These are phyloP conservation scores for Vicia sativa DNA, from an alignment of 306 rosid species.

Conservation along the genomic window DNA sequence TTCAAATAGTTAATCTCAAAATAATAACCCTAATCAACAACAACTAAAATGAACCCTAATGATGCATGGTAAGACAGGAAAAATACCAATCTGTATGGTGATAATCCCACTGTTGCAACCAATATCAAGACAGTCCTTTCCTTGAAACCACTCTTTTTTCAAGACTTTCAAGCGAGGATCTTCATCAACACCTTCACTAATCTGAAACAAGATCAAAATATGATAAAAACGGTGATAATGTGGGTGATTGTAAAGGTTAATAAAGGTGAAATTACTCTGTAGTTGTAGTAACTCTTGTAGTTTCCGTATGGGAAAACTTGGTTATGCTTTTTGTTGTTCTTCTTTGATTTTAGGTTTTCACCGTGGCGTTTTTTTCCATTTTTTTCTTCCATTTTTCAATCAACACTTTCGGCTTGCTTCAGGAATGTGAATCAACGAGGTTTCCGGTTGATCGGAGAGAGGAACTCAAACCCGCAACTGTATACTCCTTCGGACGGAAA, in stretches of 20 bases:
- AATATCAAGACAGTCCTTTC: conserved; percentile 83
- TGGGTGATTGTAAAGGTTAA: not conserved
- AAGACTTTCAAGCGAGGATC: conserved; percentile 82
- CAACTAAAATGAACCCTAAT: no score
- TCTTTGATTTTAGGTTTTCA: conserved; percentile 24
- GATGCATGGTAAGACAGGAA: not conserved
- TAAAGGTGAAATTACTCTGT: conserved; percentile 56
- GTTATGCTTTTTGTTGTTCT: conserved; percentile 41
- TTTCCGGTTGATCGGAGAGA: no score
- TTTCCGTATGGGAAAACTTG: conserved; percentile 70
- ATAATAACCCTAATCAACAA: no score
- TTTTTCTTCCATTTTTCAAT: conserved; percentile 11
- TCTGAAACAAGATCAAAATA: conserved; percentile 43
- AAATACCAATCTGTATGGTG: conserved; percentile 79
- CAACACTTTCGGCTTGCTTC: not conserved
- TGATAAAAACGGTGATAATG: not conserved
- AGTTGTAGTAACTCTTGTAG: conserved; percentile 85
- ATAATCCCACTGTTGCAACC: conserved; percentile 83
- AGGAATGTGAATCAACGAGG: no score
- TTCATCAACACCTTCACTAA: conserved; percentile 62
- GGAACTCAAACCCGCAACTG: no score
- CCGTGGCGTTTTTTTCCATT: conserved; percentile 33
- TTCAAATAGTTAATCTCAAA: no score
- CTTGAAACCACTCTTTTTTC: conserved; percentile 87
- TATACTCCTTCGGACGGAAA: no score